These are phyloP conservation scores for Geotrichum phurueaensis DNA, from an alignment of 1,139 yeast genomes.

Conservation along the genomic window DNA sequence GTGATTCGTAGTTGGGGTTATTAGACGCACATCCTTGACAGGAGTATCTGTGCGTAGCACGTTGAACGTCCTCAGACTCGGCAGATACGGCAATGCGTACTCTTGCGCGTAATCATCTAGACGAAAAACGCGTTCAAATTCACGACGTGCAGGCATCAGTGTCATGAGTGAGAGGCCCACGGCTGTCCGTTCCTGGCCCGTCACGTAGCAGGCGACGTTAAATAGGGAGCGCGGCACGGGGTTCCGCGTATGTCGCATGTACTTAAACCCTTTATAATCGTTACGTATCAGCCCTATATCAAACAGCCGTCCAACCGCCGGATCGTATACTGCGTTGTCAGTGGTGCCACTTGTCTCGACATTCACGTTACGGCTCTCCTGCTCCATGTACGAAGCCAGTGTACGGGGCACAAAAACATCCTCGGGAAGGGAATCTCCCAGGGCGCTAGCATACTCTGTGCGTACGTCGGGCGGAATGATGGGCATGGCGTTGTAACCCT, in stretches of 20 bases:
- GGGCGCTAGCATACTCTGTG: neutral
- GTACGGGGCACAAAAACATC: neutral
- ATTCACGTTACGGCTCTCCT: neutral
- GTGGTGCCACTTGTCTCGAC: neutral
- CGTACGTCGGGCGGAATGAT: slow-evolving; percentile 11
- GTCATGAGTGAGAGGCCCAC: slow-evolving; percentile 7
- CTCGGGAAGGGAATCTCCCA: neutral
- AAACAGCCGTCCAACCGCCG: slow-evolving; percentile 7
- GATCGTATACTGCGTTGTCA: slow-evolving; percentile 6
- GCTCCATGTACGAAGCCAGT: neutral
- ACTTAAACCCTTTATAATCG: neutral
- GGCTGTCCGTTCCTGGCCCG: slow-evolving; percentile 13
- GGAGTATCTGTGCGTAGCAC: slow-evolving; percentile 11
- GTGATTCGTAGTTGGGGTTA: slow-evolving; percentile 2
- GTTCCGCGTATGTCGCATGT: neutral
- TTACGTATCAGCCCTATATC: slow-evolving; percentile 13
- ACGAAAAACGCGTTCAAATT: neutral
- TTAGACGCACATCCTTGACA: slow-evolving; percentile 10
- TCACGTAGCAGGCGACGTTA: slow-evolving; percentile 4
- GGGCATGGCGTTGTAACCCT: slow-evolving; percentile 11
- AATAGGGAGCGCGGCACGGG: neutral
- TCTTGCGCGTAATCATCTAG: neutral
- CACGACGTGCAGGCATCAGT: neutral
- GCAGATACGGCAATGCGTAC: neutral
- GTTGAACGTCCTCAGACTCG: slow-evolving; percentile 5